Base-by-base conservation (phyloP, 495 filamentous ascomycete species). In the Xylaria venustula region DNA sequence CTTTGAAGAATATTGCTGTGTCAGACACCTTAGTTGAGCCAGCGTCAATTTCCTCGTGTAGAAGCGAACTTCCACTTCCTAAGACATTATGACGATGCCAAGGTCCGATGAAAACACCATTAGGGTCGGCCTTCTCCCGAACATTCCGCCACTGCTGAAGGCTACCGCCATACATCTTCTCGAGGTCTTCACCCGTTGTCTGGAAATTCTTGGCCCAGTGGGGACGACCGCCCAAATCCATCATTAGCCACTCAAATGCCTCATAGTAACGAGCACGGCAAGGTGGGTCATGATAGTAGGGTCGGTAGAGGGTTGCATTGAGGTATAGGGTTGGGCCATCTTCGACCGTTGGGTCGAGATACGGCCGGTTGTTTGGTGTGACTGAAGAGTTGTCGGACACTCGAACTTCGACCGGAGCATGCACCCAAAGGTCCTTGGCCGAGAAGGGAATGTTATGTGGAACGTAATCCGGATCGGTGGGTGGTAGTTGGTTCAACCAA, bases 141-240 rank as follows among this genome's bases (percentile, higher is more conserved):
- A 96, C 80, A 51, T 80, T 74, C 36, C 86, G 74, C 86, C 88
- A 97, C 54, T 81, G 73, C 30, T 76, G 69, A 70, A 94, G 81
- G 46, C 78, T 71, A 15, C 62, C 62, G 20, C 75, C 78, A 62
- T 84, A 88, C 76, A 85, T 83, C 6, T 60, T 48, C 52, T 74
- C 71, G 26, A 90, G 78, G 42, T 89, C 85, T 37, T 80, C 78
- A 8, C 81, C 79, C 1, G 77, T 75, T 15, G 83, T 81, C 26
- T 78, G 76, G 73, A 96, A 98, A 67, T 96, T 97, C 82, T 98
- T 98, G 7, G 95, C 94, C 92, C 94, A 98, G 73, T 98, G 94
- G 32, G 94, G 94, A 48, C 82, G 81, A n/a, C 91, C 94, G 55
- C 89, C 91, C 57, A 96, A 75, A 52, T 97, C 90, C 34, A 86